Base-by-base conservation (phyloP, 2,329 filamentous ascomycete genomes). In the Nakataea oryzae region DNA sequence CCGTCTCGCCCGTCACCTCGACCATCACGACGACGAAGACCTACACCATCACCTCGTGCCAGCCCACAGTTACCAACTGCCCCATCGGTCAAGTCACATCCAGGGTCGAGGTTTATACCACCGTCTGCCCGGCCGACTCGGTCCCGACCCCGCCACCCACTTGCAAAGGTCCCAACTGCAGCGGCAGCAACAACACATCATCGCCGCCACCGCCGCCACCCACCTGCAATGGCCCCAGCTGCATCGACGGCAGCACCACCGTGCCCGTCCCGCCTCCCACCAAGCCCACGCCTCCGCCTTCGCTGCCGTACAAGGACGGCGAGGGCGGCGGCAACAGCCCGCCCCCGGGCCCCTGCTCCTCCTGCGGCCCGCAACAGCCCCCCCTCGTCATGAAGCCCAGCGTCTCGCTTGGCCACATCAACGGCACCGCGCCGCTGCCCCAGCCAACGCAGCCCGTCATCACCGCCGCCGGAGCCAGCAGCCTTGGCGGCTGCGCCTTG, bases 71-170 rank as follows among this genome's bases (percentile, higher is more conserved):
- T 8, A 71, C 70, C 29, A 61, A 69, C 62, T 72, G 70, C 67
- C 71, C 70, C n/a, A 64, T 61, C 58, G 64, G 65, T 55, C 57
- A 65, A 54, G 67, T 69, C 27, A 70, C 68, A 29, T 67, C 67
- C 27, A 64, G 70, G 66, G 67, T 70, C 57, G 65, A 71, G 55
- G 66, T 72, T 55, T 60, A 67, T 54, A 79, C 76, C 57, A 79
- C 76, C 6, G 69, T 78, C 62, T 78, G 76, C 72, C 77, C 77
- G 13, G 72, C 59, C 56, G 41, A 21, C 41, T 50, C 41, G 41
- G 17, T n/a, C 17, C 41, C 41, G 41, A 50, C 41, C 41, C 41
- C 21, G 41, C 21, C 41, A 9, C 41, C 41, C 41, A n/a, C 41
- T 5, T 41, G 34, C 34, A 6, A 41, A 2, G 34, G 34, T 17